Conservation (phyloP, 2,329 filamentous ascomycete species). For the Helotiales sp. region DNA sequence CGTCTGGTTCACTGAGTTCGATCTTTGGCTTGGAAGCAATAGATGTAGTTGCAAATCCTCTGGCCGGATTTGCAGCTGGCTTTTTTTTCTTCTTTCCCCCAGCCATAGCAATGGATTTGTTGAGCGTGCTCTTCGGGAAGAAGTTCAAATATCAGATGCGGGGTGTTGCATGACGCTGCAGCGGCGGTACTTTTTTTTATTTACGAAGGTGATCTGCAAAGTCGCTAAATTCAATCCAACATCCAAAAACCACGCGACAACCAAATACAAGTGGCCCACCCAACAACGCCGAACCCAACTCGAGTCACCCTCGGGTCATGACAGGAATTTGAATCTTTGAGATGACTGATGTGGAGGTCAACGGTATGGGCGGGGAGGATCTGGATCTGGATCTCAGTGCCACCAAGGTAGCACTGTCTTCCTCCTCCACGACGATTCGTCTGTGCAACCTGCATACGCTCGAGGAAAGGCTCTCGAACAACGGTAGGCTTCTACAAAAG, state of each 20-base stretch:
- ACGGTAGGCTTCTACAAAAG: conserved; percentile 50
- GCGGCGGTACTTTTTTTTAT: conserved; percentile 5
- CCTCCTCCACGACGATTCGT: conserved; percentile 65
- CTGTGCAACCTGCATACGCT: conserved; percentile 59
- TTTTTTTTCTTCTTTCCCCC: conserved; percentile 84
- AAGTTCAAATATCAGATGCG: conserved; percentile 15
- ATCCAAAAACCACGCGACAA: conserved; percentile 8
- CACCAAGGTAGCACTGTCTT: conserved; percentile 57
- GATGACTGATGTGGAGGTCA: conserved; percentile 57
- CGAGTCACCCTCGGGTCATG: conserved; percentile 35
- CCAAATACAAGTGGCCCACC: neutral
- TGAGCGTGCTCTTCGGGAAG: neutral
- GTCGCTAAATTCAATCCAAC: neutral
- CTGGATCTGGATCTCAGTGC: conserved; percentile 60
- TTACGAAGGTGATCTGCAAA: neutral
- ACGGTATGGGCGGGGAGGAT: conserved; percentile 52
- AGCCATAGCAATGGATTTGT: conserved; percentile 59
- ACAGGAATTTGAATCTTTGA: conserved; percentile 43
- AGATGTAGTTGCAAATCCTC: conserved; percentile 93
- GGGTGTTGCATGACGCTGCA: conserved; percentile 18
- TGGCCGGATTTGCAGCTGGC: conserved; percentile 80
- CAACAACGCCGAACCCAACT: conserved; percentile 5
- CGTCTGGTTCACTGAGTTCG: conserved; percentile 54
- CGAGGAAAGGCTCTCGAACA: conserved; percentile 60
- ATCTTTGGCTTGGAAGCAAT: conserved; percentile 80